Conservation (phyloP, 2,329 filamentous ascomycete genomes). For the Leptographium flavum region DNA sequence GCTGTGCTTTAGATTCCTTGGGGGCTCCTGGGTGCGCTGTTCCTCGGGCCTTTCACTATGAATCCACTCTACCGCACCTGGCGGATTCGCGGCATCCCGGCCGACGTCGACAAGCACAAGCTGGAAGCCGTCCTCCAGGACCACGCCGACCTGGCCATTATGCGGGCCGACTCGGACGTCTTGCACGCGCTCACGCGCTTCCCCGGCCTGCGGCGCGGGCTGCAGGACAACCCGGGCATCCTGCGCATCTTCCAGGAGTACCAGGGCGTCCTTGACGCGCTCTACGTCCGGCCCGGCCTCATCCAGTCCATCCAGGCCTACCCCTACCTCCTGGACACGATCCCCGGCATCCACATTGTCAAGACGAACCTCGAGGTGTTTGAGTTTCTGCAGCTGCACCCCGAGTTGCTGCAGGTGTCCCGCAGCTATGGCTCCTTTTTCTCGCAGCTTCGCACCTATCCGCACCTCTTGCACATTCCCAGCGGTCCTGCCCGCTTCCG, state of each 20-base stretch:
- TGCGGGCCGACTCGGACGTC: no score
- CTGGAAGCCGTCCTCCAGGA: neutral
- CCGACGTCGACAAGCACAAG: neutral
- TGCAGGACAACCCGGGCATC: neutral
- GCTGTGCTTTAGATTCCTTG: no score
- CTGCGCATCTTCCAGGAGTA: neutral
- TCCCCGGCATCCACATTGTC: no score
- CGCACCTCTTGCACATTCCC: neutral
- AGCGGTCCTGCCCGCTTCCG: neutral
- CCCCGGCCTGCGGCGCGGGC: no score
- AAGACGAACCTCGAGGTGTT: no score
- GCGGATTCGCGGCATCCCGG: neutral
- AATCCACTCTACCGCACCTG: neutral
- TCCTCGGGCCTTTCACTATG: neutral
- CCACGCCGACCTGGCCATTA: neutral
- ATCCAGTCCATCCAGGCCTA: neutral
- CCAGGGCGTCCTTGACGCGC: neutral
- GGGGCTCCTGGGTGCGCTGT: no score
- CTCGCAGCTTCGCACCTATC: no score
- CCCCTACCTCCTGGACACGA: neutral
- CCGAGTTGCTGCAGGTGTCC: no score
- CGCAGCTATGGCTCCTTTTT: no score
- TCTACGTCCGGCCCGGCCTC: neutral
- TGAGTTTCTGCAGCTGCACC: no score
- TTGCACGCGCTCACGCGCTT: no score